Base-by-base conservation (phyloP, 305 asterid genomes). In the Rubia peregrina region DNA sequence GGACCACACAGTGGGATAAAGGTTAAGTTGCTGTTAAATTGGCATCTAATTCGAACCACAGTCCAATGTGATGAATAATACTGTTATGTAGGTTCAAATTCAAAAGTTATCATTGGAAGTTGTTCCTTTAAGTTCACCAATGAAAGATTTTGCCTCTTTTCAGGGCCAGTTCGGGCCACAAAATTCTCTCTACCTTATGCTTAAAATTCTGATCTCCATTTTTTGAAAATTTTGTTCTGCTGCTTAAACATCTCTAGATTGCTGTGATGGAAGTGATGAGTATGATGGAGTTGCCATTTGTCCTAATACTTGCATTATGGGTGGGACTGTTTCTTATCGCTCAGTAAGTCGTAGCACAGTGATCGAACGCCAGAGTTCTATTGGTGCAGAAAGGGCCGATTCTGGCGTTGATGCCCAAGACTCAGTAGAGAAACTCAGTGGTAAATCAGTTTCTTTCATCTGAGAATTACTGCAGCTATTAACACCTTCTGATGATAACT, bases 241-340 rank as follows among this genome's bases (percentile, higher is more conserved):
- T 41, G 36, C 55, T 67, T 81, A 17, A 76, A 59, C 48, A 11
- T 43, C 71, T 72, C 60, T 72, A 93, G 98, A 93, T 81, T 93
- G 98, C 78, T 89, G 98, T 74, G 98, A 93, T 82, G 98, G 97
- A 82, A 93, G 97, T 80, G 98, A 93, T 75, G 98, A 93, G 78
- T 81, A 90, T 77, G 96, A 86, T 73, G 93, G 98, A 64, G 55
- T 79, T 65, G 74, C 78, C 73, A 75, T 51, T 43, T 93, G 97
- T 80, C 91, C 88, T 19, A 85, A 93, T 75, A 85, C 85, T 70
- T 93, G 98, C 78, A 70, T 93, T 73, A 84, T 85, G 90, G 98
- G 96, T 75, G 98, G 96, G 71, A 80, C 79, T 79, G 74, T 85
- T 79, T 83, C 81, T 16, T 88, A 89, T 79, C 82, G 76, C 82